Evolutionary conservation across 2,329 filamentous ascomycete species (phyloP), one percentile per base, ranked within the genome.

Genomic region (Pseudogymnoascus sp.): DNA sequence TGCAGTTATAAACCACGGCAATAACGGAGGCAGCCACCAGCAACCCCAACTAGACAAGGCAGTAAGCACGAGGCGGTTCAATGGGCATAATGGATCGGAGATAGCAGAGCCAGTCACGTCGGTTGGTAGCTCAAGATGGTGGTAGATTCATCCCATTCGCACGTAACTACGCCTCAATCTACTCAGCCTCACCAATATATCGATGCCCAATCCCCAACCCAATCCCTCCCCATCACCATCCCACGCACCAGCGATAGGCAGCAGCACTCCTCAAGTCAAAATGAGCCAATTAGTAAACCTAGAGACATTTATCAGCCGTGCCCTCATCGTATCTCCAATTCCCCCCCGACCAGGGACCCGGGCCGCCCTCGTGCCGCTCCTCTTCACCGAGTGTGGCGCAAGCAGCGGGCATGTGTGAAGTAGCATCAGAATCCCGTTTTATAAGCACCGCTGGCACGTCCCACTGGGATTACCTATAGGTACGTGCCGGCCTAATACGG

Each of bases 401-500:
- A 33, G 46, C 5, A 56, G 46, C 28, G 7, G 24, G 26, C 46
- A 33, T 56, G 26, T 33, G 26, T 56, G 46, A 56, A 56, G 26
- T 56, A 56, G 46, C 46, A 56, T 56, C 46, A 56, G 46, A 56
- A 56, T 56, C 46, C 46, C 46, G 46, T 12, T 56, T 19, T 56
- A 56, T 56, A 56, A 56, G 46, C 46, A 56, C 46, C 46, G 46
- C 46, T 56, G 26, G 46, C 46, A 56, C 46, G 46, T 12, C 46
- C 46, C 46, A 56, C 46, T 56, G 46, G 46, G 26, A 56, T 56
- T 56, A 56, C 46, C 46, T 56, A 56, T 26, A 56, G 46, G 46
- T 56, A 56, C 46, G 46, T 56, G 46, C 46, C 46, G 46, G 46
- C 46, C 46, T 56, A 56, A 56, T 56, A 56, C 46, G 46, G 46